A percentile compares a stretch with the other conserved stretches of the same genome.
These are phyloP conservation scores for Paragyromitra xinjiangensis DNA, from an alignment of 495 filamentous ascomycete genomes.

Conservation along the genomic window DNA sequence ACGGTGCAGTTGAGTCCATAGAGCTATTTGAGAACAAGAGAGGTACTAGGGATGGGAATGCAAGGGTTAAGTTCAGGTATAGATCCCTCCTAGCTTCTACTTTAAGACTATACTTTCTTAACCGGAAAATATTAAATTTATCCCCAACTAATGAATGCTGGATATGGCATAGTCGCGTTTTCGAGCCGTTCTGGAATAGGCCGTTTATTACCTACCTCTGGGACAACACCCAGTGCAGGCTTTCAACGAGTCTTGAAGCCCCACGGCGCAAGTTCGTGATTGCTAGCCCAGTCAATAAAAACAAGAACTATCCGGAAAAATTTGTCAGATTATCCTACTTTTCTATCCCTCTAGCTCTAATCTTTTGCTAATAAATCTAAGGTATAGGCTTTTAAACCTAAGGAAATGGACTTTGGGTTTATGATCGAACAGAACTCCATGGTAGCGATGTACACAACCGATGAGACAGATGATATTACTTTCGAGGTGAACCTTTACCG, in stretches of 20 bases:
- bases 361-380: slow-evolving; percentile 16
- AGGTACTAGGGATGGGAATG: slow-evolving; percentile 52
- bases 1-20: slow-evolving; percentile 57
- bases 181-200: slow-evolving; percentile 52
- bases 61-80: slow-evolving; percentile 57
- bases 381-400: slow-evolving; percentile 56
- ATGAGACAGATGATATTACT: slow-evolving; percentile 45
- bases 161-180: slow-evolving; percentile 25
- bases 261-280: slow-evolving; percentile 17
- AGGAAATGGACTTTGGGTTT: slow-evolving; percentile 65
- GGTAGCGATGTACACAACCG: slow-evolving; percentile 62
- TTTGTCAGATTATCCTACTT: slow-evolving; percentile 23
- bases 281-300: slow-evolving; percentile 28
- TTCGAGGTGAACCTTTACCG: slow-evolving; percentile 57
- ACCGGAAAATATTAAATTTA: neutral
- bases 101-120: neutral
- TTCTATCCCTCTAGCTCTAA: neutral
- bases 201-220: slow-evolving; percentile 29
- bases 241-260: neutral
- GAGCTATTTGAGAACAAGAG: slow-evolving; percentile 54
- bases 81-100: slow-evolving; percentile 7
- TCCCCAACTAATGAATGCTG: neutral
- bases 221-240: neutral
- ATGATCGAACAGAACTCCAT: slow-evolving; percentile 62
- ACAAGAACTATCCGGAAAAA: slow-evolving; percentile 50